Percentiles rank a stretch among this genome's conserved stretches.
Conservation (phyloP, 495 filamentous ascomycete genomes). For the Aspergillus ostianus region DNA sequence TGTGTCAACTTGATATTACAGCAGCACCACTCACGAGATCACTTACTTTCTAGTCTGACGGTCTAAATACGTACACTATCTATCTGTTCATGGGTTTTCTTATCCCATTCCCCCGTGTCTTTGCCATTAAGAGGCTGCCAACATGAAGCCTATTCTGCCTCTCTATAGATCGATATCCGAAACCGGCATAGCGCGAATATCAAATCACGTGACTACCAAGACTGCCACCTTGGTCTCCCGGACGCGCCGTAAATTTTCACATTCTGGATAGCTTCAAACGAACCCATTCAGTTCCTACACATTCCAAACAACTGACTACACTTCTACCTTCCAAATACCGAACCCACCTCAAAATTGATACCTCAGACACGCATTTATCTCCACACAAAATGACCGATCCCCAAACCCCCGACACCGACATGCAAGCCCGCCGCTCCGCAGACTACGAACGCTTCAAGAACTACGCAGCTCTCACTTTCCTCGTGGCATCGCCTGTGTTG, state of each 20-base stretch:
- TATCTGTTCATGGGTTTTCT: no score
- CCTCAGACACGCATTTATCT: no score
- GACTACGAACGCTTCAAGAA: slow-evolving; percentile 55
- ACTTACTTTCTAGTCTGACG: no score
- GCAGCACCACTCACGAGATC: no score
- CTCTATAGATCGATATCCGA: not conserved
- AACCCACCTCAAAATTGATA: no score
- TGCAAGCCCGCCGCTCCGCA: slow-evolving; percentile 26
- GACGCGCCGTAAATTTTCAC: not conserved
- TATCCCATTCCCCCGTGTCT: no score
- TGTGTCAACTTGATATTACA: no score
- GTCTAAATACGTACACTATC: no score
- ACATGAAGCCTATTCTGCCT: no score
- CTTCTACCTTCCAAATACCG: not conserved
- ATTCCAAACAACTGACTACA: not conserved
- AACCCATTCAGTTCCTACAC: no score
- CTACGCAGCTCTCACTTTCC: slow-evolving; percentile 58
- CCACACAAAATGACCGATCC: not conserved
- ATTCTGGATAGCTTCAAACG: not conserved
- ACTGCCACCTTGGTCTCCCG: not conserved
- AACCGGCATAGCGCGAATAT: not conserved
- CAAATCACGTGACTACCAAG: not conserved
- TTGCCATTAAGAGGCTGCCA: no score
- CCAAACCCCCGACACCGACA: not conserved
- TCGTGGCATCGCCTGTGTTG: slow-evolving; percentile 68